Evolutionary conservation across 129 eudicot species (phyloP), one percentile per base, ranked within the genome.

Genomic region (Centrapalus pauciflorus): DNA sequence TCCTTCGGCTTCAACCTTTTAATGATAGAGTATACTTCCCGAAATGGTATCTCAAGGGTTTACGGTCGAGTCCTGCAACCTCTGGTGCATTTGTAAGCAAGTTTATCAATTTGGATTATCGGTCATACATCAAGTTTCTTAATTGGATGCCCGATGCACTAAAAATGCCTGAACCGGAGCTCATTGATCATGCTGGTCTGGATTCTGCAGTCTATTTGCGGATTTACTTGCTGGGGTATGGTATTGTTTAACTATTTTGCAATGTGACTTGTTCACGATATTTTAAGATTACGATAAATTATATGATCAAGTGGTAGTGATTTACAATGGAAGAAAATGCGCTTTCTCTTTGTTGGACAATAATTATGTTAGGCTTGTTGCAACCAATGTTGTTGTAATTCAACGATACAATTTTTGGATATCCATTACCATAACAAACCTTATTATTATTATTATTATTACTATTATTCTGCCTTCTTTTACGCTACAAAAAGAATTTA

Each of bases 111-210:
- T 58, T 84, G 59, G 96, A 88, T 64, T 50, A 19, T 37, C 80
- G 79, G 69, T 79, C 74, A 69, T 88, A 88, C 43, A 32, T 88
- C 24, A 81, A 40, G 62, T 85, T 88, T 64, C 80, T 82, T 79
- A 82, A 66, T 2, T 88, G 96, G 96, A 85, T 88, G 83, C 92
- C 96, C 32, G 89, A 83, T 23, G 92, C 96, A 46, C 57, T 88
- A 69, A 68, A 78, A 64, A 88, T 84, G 96, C 96, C 96, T 8
- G 89, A 84, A 64, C 89, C 88, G 13, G 95, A 87, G 77, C 95
- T 87, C 27, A 82, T 87, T 41, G 84, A 84, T 0, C 95, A 87
- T 48, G 96, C 96, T 12, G 96, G 96, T 11, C 91, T 88, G 45
- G 96, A 88, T 72, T 79, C 96, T 19, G 91, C 83, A 70, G 89